phyloP scores from a whole-genome alignment of 768 basidiomycete species.

The Termitomyces sp. region DNA sequence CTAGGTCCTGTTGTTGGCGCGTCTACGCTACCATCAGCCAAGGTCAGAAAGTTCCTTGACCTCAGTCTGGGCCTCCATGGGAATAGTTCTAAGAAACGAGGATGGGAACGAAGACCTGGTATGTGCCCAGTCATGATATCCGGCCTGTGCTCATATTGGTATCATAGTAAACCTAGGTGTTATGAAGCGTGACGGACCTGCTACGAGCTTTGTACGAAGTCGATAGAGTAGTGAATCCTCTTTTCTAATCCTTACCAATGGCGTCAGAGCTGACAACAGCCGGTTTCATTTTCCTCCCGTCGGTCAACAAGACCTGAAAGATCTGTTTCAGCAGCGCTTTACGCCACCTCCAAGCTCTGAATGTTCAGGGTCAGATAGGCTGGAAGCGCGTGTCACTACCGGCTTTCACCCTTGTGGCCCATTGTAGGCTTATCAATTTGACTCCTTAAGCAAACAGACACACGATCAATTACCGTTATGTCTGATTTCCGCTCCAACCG shows the following conservation, averaged over 20 bases:
- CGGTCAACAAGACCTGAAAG: background rate
- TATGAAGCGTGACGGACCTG: constrained; percentile 48
- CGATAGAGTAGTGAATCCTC: constrained; percentile 6
- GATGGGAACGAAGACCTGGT: constrained; percentile 63
- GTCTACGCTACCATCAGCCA: constrained; percentile 43
- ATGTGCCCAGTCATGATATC: constrained; percentile 12
- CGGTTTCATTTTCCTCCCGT: background rate
- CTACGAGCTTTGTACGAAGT: constrained; percentile 46
- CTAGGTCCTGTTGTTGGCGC: constrained; percentile 26
- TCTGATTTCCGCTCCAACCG: background rate
- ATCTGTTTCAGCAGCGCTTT: background rate
- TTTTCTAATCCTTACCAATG: too few relatives aligned
- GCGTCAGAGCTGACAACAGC: too few relatives aligned
- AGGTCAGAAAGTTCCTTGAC: constrained; percentile 47
- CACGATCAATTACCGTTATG: background rate
- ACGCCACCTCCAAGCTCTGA: background rate
- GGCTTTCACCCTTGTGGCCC: background rate
- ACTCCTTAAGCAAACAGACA: background rate
- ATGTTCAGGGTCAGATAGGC: background rate
- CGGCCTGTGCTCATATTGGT: background rate
- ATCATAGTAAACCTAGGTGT: constrained; percentile 50
- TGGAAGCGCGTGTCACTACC: too few relatives aligned
- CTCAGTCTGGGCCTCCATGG: constrained; percentile 46
- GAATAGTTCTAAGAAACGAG: constrained; percentile 29
- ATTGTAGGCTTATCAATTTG: background rate